Evolutionary conservation across 768 basidiomycete species (phyloP).

Genomic region (Mycena filopes): DNA sequence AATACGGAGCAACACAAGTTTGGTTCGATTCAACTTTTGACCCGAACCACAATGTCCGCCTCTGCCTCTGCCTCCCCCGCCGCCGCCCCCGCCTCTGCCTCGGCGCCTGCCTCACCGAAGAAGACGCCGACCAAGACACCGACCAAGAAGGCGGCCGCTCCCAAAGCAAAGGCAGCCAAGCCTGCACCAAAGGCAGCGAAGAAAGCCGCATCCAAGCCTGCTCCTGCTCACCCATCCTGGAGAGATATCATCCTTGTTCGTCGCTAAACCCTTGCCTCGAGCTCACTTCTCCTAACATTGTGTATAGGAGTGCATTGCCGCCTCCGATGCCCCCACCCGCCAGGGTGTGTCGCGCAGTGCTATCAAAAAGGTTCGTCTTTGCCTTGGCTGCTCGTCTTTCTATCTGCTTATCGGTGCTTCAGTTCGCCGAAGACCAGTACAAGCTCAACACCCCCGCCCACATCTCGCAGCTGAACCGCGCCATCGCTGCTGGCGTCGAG

Average conservation of each 20-base stretch:
- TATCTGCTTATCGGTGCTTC: constrained; percentile 21
- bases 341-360: constrained; percentile 79
- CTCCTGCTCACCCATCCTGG: constrained; percentile 59
- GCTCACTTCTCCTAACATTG: not conserved
- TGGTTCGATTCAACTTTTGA: constrained; percentile 3
- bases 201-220: constrained; percentile 34
- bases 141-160: constrained; percentile 36
- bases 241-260: constrained; percentile 64
- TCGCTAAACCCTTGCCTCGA: constrained; percentile 1
- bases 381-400: not conserved
- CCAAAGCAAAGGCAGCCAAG: constrained; percentile 44
- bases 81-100: constrained; percentile 30
- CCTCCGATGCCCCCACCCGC: constrained; percentile 67
- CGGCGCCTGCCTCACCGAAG: constrained; percentile 8
- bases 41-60: constrained; percentile 21
- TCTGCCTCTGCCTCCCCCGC: constrained; percentile 7
- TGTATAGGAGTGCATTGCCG: constrained; percentile 75
- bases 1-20: not conserved
- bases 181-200: constrained; percentile 28
- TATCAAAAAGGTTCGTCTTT: constrained; percentile 81
- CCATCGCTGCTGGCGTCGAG: constrained; percentile 78
- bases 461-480: constrained; percentile 76
- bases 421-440: constrained; percentile 90
- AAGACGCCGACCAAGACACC: constrained; percentile 10
- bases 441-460: constrained; percentile 75